Conservation (phyloP, 306 rosid species). For the Prinsepia uniflora region DNA sequence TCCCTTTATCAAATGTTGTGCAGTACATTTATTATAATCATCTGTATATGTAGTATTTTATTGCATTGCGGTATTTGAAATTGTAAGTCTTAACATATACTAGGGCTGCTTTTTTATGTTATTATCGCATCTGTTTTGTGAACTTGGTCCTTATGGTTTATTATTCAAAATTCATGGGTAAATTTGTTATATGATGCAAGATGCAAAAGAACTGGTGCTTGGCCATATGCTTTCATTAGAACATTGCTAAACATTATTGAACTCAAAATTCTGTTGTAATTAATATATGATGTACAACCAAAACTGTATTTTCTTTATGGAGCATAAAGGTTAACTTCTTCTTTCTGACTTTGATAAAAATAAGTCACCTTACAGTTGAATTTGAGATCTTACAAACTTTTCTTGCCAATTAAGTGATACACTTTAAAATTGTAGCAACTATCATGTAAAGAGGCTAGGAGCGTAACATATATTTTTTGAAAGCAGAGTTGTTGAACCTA, state of each 20-base stretch:
- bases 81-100: background rate
- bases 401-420: background rate
- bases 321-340: background rate
- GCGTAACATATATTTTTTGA: background rate
- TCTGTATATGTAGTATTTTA: background rate
- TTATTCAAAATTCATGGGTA: background rate
- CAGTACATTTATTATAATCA: background rate
- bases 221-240: background rate
- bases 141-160: background rate
- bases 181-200: background rate
- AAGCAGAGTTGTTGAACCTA: background rate
- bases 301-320: background rate
- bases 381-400: background rate
- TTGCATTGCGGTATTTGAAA: background rate
- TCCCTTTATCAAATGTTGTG: background rate
- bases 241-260: background rate
- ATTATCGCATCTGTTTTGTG: background rate
- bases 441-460: background rate
- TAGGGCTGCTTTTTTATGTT: background rate
- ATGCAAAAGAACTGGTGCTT: background rate
- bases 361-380: background rate
- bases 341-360: background rate
- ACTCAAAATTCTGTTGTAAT: background rate
- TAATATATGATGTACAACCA: background rate
- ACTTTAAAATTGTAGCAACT: background rate